phyloP scores from a whole-genome alignment of 306 rosid genomes.

The Prunus fruticosa region DNA sequence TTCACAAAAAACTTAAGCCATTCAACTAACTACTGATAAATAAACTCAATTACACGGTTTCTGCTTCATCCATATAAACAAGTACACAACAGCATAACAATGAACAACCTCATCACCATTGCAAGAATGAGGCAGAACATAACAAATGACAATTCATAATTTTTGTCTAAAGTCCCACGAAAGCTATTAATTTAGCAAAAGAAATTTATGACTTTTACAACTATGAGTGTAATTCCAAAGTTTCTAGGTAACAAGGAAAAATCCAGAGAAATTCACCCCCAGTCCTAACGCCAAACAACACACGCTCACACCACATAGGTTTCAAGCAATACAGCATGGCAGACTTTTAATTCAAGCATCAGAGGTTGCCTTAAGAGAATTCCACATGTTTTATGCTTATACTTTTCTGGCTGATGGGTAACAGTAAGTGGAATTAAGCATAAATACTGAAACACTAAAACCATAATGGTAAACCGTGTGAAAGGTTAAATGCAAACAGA shows the following conservation, averaged over 20 bases:
- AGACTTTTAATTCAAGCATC: background rate
- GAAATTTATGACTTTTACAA: background rate
- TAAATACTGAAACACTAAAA: background rate
- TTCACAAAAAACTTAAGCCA: slow-evolving; percentile 8
- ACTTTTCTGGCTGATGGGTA: background rate
- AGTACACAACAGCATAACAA: background rate
- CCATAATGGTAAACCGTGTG: background rate
- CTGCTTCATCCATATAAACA: background rate
- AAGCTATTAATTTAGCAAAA: background rate
- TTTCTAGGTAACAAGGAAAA: background rate
- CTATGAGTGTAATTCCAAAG: background rate
- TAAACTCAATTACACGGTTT: background rate
- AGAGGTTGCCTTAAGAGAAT: background rate
- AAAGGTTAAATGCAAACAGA: background rate
- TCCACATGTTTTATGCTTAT: background rate
- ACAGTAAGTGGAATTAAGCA: background rate
- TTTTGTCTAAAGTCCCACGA: background rate
- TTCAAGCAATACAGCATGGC: background rate
- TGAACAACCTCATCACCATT: background rate
- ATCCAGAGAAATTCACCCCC: background rate
- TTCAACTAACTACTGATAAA: background rate
- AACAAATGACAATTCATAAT: background rate
- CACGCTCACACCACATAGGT: background rate
- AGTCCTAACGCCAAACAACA: background rate
- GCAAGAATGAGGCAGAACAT: background rate